Evolutionary conservation across 106 monocot species (phyloP), one percentile per base, ranked within the genome.

Genomic region (Agapanthus africanus): DNA sequence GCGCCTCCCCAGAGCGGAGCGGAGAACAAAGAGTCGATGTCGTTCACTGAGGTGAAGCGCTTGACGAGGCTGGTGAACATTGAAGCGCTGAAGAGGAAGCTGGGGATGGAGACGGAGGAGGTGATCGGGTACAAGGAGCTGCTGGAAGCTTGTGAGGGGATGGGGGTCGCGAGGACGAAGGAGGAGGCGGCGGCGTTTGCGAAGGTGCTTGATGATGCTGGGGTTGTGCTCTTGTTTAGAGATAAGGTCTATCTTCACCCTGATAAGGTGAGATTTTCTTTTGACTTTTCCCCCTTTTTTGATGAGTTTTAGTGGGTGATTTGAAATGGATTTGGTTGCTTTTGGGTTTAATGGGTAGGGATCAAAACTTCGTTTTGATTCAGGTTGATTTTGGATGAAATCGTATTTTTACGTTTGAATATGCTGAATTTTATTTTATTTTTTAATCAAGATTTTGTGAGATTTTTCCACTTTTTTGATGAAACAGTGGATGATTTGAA

Each of bases 161-260:
- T 73, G 68, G 97, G 89, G 10, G 81, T 89, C 2, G 84, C 82
- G 1, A 69, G 89, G 59, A 74, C 78, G 16, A 61, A 46, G 40
- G 89, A 86, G 34, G 97, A 97, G 73, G 97, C 92, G 7, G 73
- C n/a, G 9, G 78, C 80, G 23, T 84, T 92, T 64, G 84, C 87
- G 15, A 76, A 77, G 41, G 91, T 77, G 36, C 73, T 97, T 18
- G 97, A 97, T 40, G 92, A 97, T 16, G 86, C 97, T 34, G 97
- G 97, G n/a, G 97, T 97, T 37, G 68, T 97, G 18, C 79, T 97
- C 7, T 65, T 97, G 14, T 97, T 92, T 36, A 78, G 88, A 16
- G 89, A 97, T 57, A 89, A 87, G 80, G 91, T 97, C 59, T 92
- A 89, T 65, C 81, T 97, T 25, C 97, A 89, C 28, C 91, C 97